phyloP scores from a whole-genome alignment of 768 basidiomycete genomes.

The Phlegmacium glaucopus region DNA sequence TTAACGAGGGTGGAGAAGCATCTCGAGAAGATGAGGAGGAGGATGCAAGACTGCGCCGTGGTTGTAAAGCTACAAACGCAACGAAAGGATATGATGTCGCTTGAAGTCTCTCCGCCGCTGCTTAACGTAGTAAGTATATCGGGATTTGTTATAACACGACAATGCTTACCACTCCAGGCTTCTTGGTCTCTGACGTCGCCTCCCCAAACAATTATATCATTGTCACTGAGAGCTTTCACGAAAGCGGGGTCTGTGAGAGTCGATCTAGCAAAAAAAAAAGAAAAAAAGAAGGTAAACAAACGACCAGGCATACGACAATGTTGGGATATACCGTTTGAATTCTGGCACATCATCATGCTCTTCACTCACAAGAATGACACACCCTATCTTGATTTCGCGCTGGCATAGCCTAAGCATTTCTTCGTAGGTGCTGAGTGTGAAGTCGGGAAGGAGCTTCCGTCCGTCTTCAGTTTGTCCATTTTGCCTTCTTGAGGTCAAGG shows the following conservation, averaged over 20 bases:
- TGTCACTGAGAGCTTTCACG: conserved; percentile 64
- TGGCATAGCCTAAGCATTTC: conserved; percentile 69
- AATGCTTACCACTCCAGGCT: conserved; percentile 61
- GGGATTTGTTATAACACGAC: not conserved
- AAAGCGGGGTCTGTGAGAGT: conserved; percentile 76
- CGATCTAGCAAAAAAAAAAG: conserved; percentile 35
- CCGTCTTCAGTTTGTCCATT: conserved; percentile 29
- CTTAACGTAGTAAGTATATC: not conserved
- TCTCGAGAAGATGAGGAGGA: conserved; percentile 29
- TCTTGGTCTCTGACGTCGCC: conserved; percentile 85
- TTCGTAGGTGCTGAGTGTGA: conserved; percentile 80
- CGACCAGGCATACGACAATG: not conserved
- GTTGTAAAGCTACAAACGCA: conserved; percentile 87
- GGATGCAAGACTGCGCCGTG: conserved; percentile 45
- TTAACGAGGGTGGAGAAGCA: conserved; percentile 49
- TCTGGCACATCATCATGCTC: conserved; percentile 88
- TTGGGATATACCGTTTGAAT: conserved; percentile 69
- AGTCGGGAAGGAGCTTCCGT: conserved; percentile 68
- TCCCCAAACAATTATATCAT: conserved; percentile 85
- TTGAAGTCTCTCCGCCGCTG: conserved; percentile 67
- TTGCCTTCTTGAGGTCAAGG: conserved; percentile 33
- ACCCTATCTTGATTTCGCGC: conserved; percentile 68
- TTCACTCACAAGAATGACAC: conserved; percentile 79
- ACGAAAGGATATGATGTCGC: conserved; percentile 92
- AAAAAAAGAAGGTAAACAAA: not conserved